Conservation (phyloP, 225 moss, liverwort and hornwort genomes). For the Neckera pumila region DNA sequence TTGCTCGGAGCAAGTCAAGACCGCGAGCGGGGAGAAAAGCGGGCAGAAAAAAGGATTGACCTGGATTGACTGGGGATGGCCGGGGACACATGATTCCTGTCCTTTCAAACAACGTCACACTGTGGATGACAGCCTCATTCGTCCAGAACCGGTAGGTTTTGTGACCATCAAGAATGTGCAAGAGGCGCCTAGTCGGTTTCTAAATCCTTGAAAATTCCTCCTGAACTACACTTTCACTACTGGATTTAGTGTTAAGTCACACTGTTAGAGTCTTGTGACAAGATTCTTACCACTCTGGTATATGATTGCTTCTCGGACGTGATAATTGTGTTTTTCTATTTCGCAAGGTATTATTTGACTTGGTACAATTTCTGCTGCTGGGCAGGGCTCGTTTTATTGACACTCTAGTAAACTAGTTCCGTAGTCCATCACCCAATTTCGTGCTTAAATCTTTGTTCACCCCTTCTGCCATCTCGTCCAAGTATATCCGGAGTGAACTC, state of each 20-base stretch:
- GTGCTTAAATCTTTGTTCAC: neutral
- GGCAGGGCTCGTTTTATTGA: neutral
- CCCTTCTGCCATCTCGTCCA: neutral
- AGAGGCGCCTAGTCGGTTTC: neutral
- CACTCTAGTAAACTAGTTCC: neutral
- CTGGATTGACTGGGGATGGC: conserved; percentile 53
- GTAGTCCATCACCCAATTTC: neutral
- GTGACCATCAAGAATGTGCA: neutral
- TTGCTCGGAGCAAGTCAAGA: neutral
- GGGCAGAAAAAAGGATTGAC: conserved; percentile 8
- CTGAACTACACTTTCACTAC: neutral
- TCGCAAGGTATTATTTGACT: neutral
- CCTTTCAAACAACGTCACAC: conserved; percentile 35
- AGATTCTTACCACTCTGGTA: neutral
- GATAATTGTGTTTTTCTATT: neutral
- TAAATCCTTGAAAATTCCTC: neutral
- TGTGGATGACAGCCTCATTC: conserved; percentile 25
- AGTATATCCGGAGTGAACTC: neutral
- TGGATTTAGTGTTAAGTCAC: neutral
- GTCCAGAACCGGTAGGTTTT: conserved; percentile 16
- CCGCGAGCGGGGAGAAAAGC: neutral
- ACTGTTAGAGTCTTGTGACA: neutral
- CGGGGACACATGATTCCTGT: conserved; percentile 20
- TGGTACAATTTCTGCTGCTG: neutral
- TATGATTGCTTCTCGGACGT: neutral